These are phyloP conservation scores for Fraxinus baroniana DNA, from an alignment of 305 asterid species.

Conservation along the genomic window DNA sequence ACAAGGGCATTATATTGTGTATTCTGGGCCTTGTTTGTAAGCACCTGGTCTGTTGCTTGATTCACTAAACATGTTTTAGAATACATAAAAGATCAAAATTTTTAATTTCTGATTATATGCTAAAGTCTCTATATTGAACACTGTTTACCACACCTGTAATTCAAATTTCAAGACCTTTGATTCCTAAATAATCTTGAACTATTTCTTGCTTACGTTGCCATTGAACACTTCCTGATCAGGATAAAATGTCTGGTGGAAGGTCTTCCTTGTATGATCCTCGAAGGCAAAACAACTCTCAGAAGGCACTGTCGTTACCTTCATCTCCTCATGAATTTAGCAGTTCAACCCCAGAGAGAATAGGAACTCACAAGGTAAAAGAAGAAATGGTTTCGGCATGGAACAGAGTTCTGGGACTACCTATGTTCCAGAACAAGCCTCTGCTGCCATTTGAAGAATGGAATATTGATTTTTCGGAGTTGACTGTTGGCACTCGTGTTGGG, in stretches of 20 bases:
- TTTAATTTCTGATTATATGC: neutral
- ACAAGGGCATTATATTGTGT: neutral
- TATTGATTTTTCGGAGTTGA: slow-evolving; percentile 85
- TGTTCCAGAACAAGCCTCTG: slow-evolving; percentile 78
- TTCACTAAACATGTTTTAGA: neutral
- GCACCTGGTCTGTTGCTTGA: neutral
- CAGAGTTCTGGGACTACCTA: slow-evolving; percentile 71
- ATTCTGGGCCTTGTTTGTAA: slow-evolving; percentile 1
- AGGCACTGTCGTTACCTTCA: slow-evolving; percentile 91
- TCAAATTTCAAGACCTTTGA: neutral
- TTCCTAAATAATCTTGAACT: neutral
- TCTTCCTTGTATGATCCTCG: slow-evolving; percentile 44
- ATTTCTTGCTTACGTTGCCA: slow-evolving; percentile 39
- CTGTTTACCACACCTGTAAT: neutral
- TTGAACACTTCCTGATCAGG: slow-evolving; percentile 44
- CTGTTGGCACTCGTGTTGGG: slow-evolving; percentile 94
- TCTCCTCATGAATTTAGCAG: slow-evolving; percentile 85
- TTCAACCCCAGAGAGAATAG: slow-evolving; percentile 56
- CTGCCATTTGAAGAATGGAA: slow-evolving; percentile 95
- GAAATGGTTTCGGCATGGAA: slow-evolving; percentile 85
- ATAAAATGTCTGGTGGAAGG: slow-evolving; percentile 47
- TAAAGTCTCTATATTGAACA: neutral
- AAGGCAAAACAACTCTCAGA: slow-evolving; percentile 69
- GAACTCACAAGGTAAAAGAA: slow-evolving; percentile 48
- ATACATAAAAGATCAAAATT: neutral